A percentile compares a stretch with the other conserved stretches of the same genome.
phyloP scores from a whole-genome alignment of 1,284 basidiomycete genomes.

The Ganoderma sinense region DNA sequence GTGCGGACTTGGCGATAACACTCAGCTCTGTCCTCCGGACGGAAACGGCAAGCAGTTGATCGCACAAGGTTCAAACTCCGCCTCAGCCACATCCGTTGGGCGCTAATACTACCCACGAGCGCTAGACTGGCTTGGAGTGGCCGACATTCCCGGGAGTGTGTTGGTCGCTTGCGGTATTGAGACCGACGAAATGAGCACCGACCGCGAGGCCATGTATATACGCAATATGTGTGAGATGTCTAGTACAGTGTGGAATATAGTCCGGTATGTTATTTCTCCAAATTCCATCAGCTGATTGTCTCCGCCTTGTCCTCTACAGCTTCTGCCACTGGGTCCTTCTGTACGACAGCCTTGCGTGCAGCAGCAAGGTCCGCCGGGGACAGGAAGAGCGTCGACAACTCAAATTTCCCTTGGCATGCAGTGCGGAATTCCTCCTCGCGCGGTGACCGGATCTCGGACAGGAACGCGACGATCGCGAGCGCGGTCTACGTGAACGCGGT shows the following conservation, averaged over 20 bases:
- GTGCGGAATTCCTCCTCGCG: slow-evolving; percentile 65
- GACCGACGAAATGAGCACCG: not conserved
- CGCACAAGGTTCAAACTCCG: slow-evolving; percentile 40
- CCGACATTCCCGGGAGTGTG: not conserved
- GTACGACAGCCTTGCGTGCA: slow-evolving; percentile 38
- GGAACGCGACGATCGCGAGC: slow-evolving; percentile 52
- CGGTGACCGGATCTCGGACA: slow-evolving; percentile 56
- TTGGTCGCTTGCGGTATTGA: not conserved
- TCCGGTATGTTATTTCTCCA: not conserved
- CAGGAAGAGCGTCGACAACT: slow-evolving; percentile 72
- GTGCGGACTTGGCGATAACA: slow-evolving; percentile 28
- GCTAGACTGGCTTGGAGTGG: not conserved
- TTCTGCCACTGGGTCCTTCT: slow-evolving; percentile 20
- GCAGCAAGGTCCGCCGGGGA: slow-evolving; percentile 51
- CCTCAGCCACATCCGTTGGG: slow-evolving; percentile 22
- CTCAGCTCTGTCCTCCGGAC: slow-evolving; percentile 32
- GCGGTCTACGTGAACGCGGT: slow-evolving; percentile 53
- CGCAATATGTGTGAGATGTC: slow-evolving; percentile 6
- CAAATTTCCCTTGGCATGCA: slow-evolving; percentile 60
- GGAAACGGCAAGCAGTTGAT: slow-evolving; percentile 39
- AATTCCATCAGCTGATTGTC: slow-evolving; percentile 23
- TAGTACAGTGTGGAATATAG: slow-evolving; percentile 6
- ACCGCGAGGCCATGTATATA: slow-evolving; percentile 3
- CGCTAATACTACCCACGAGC: not conserved
- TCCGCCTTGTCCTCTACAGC: slow-evolving; percentile 30